Evolutionary conservation across 805 yeast species (phyloP).

Genomic region (Sugiyamaella qingdaonensis): DNA sequence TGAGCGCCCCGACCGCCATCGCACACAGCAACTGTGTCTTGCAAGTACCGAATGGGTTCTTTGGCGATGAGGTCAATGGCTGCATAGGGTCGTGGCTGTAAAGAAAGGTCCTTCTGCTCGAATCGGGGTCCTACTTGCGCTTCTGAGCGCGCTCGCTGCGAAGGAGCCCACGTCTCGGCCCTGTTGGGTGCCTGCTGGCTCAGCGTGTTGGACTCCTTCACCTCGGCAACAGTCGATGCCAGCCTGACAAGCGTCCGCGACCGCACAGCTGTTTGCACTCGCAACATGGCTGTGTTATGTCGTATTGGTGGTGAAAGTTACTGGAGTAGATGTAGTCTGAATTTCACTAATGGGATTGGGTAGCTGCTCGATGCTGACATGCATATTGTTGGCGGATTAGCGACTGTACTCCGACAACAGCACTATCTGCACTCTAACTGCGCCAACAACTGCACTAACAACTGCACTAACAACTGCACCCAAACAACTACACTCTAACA

Average conservation of each 20-base stretch:
- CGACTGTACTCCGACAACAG: neutral
- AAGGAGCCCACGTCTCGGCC: slow-evolving; percentile 61
- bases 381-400: neutral
- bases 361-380: neutral
- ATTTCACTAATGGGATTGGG: neutral
- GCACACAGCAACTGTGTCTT: slow-evolving; percentile 68
- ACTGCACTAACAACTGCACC: too few relatives aligned
- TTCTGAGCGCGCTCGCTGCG: slow-evolving; percentile 59
- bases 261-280: neutral
- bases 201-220: neutral
- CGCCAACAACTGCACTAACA: too few relatives aligned
- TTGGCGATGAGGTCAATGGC: slow-evolving; percentile 79
- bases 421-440: too few relatives aligned
- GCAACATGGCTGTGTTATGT: neutral
- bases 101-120: slow-evolving; percentile 60
- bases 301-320: neutral
- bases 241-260: neutral
- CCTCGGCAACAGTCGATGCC: neutral
- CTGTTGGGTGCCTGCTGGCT: slow-evolving; percentile 71
- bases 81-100: slow-evolving; percentile 76
- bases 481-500: neutral
- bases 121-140: slow-evolving; percentile 61
- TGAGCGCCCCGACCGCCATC: slow-evolving; percentile 62
- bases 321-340: neutral
- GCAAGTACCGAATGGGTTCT: slow-evolving; percentile 64